These are phyloP conservation scores for Xylaria flabelliformis DNA, from an alignment of 495 filamentous ascomycete species.

Conservation along the genomic window DNA sequence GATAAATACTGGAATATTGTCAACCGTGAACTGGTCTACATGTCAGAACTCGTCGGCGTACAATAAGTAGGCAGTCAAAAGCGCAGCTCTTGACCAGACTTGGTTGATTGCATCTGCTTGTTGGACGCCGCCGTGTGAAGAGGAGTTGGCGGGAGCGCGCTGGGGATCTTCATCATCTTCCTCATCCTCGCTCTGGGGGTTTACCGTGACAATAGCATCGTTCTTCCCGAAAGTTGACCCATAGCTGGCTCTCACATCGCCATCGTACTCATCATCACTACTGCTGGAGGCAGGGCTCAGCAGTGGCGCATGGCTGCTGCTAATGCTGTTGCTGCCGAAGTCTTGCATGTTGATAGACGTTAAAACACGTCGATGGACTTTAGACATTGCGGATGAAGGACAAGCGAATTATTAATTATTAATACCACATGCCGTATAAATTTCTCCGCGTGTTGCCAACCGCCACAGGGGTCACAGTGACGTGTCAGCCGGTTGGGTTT, in stretches of 20 bases:
- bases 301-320: constrained; percentile 36
- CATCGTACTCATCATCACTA: constrained; percentile 29
- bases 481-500: constrained; percentile 20
- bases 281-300: constrained; percentile 32
- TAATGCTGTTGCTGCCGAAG: constrained; percentile 18
- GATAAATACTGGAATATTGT: constrained; percentile 43
- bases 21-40: not conserved
- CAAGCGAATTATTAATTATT: not conserved
- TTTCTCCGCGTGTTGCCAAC: not conserved
- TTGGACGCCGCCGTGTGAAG: constrained; percentile 47
- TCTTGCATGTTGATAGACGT: constrained; percentile 36
- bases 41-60: constrained; percentile 34
- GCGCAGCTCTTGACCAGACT: constrained; percentile 50
- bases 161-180: constrained; percentile 25
- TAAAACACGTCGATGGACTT: constrained; percentile 32
- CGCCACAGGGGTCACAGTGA: constrained; percentile 17
- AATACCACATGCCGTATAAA: not conserved
- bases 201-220: constrained; percentile 25
- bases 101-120: constrained; percentile 54
- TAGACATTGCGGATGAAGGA: constrained; percentile 32
- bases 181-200: constrained; percentile 12
- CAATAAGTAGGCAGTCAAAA: constrained; percentile 51
- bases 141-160: not conserved
- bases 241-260: not conserved
- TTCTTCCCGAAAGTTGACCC: constrained; percentile 37